Evolutionary conservation across 2,329 filamentous ascomycete genomes (phyloP).

Genomic region (Pseudogymnoascus sp.): DNA sequence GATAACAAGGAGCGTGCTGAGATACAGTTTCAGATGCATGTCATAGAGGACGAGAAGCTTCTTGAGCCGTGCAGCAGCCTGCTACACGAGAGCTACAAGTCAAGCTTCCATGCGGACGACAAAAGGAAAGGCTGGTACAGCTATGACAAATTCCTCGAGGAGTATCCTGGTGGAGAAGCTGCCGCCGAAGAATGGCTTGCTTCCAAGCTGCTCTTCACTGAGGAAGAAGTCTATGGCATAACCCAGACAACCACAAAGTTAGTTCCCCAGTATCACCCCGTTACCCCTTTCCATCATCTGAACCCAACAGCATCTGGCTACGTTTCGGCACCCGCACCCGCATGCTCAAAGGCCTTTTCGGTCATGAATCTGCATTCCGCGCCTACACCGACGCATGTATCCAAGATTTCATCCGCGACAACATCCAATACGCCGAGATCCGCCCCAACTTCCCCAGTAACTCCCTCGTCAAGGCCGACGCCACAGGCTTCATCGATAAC

Average conservation of each 20-base stretch:
- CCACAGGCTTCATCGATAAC: conserved; percentile 45
- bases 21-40: conserved; percentile 52
- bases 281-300: conserved; percentile 11
- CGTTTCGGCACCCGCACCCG: conserved; percentile 63
- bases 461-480: conserved; percentile 53
- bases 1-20: conserved; percentile 36
- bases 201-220: conserved; percentile 54
- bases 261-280: conserved; percentile 19
- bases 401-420: conserved; percentile 54
- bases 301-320: conserved; percentile 41
- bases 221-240: conserved; percentile 50
- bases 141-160: conserved; percentile 36
- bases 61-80: background rate
- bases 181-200: conserved; percentile 48
- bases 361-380: conserved; percentile 56
- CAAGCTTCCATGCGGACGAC: conserved; percentile 32
- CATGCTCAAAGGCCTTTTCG: conserved; percentile 66
- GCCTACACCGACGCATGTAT: conserved; percentile 54
- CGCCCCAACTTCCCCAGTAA: conserved; percentile 64
- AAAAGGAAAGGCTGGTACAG: conserved; percentile 38
- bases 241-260: conserved; percentile 47
- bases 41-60: conserved; percentile 20
- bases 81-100: conserved; percentile 10
- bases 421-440: conserved; percentile 65
- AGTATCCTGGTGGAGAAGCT: conserved; percentile 31